A percentile compares a stretch with the other conserved stretches of the same genome.
Conservation (phyloP, 345 rosid genomes). For the Nasturtium officinale region DNA sequence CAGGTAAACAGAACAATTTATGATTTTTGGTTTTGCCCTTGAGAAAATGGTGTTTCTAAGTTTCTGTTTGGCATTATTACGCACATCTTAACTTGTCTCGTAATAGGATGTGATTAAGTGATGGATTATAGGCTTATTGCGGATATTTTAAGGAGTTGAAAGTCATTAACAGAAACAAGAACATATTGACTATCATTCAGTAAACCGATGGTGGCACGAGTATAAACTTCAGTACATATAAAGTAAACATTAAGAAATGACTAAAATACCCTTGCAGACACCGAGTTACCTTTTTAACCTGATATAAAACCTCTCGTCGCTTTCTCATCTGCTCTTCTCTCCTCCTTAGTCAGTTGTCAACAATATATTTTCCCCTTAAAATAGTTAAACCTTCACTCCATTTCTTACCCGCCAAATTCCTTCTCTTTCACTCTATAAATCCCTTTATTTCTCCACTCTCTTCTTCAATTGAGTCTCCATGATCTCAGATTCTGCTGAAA, state of each 20-base stretch:
- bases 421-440: slow-evolving; percentile 4
- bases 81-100: not conserved
- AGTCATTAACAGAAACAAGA: too few relatives aligned
- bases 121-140: too few relatives aligned
- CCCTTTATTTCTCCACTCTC: not conserved
- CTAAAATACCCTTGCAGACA: not conserved
- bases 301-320: not conserved
- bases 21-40: too few relatives aligned
- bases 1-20: not conserved
- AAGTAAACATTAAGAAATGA: not conserved
- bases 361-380: not conserved
- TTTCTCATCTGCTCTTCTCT: not conserved
- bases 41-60: not conserved
- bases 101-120: too few relatives aligned
- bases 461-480: slow-evolving; percentile 1
- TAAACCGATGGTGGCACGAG: too few relatives aligned
- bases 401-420: slow-evolving; percentile 31
- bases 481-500: slow-evolving; percentile 1
- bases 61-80: too few relatives aligned
- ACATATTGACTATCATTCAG: too few relatives aligned
- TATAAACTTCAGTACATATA: too few relatives aligned
- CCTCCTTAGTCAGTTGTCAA: not conserved
- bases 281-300: not conserved
- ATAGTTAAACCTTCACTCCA: slow-evolving; percentile 37
- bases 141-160: too few relatives aligned